A percentile compares a stretch with the other conserved stretches of the same genome.
Conservation (phyloP, 768 basidiomycete species). For the Hebeloma cylindrosporum region DNA sequence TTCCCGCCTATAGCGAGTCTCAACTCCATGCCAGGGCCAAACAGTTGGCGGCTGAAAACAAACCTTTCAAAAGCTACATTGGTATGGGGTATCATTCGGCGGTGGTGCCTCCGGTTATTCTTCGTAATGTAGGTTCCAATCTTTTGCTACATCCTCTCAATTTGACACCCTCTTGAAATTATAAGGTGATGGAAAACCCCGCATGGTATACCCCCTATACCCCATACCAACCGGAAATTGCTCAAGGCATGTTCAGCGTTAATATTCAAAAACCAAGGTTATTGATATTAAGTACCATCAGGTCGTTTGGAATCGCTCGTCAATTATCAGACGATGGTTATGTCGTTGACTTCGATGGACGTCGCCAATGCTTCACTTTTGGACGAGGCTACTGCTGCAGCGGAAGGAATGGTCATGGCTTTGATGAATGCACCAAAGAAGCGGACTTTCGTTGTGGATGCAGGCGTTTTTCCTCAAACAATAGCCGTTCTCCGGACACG, state of each 20-base stretch:
- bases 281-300: too few species aligned
- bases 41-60: conserved; percentile 75
- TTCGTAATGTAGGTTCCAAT: conserved; percentile 68
- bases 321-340: conserved; percentile 97
- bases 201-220: conserved; percentile 98
- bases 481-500: conserved; percentile 86
- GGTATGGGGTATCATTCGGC: conserved; percentile 98
- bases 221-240: conserved; percentile 95
- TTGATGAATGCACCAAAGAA: conserved; percentile 66
- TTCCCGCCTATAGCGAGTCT: conserved; percentile 80
- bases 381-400: conserved; percentile 94
- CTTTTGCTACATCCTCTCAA: conserved; percentile 18
- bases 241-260: conserved; percentile 78
- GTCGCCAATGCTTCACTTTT: conserved; percentile 95
- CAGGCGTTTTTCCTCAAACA: conserved; percentile 84
- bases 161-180: conserved; percentile 4
- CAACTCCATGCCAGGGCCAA: conserved; percentile 77
- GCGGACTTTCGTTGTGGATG: conserved; percentile 82
- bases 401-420: conserved; percentile 97
- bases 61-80: conserved; percentile 88
- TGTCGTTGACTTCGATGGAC: conserved; percentile 90
- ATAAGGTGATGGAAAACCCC: conserved; percentile 87
- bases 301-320: conserved; percentile 95
- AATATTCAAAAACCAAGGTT: too few species aligned
- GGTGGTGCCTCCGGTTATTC: conserved; percentile 92